Evolutionary conservation across 2,329 filamentous ascomycete genomes (phyloP).

Genomic region (Fusarium graminum): DNA sequence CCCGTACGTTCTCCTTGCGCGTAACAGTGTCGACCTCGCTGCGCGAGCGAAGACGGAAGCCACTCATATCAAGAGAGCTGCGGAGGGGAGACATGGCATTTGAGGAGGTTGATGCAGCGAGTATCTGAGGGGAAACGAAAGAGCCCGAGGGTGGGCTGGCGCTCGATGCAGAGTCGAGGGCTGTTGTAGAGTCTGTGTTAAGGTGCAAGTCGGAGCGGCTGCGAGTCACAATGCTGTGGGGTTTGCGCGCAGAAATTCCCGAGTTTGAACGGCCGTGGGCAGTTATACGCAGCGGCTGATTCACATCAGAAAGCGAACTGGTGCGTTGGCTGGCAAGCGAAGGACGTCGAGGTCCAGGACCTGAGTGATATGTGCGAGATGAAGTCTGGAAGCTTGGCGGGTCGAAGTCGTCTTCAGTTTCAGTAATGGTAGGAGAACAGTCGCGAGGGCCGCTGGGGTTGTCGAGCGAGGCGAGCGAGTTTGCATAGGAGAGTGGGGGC

Average conservation of each 20-base stretch:
- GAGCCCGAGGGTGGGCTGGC: conserved; percentile 49
- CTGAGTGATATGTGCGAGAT: conserved; percentile 40
- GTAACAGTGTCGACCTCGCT: conserved; percentile 69
- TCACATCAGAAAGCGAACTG: conserved; percentile 53
- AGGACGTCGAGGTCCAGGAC: conserved; percentile 48
- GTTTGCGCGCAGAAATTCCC: conserved; percentile 56
- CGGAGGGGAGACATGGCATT: conserved; percentile 66
- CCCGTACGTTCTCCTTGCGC: conserved; percentile 69
- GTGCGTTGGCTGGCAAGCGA: conserved; percentile 53
- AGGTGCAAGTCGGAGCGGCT: conserved; percentile 65
- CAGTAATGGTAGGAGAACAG: conserved; percentile 68
- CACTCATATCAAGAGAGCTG: conserved; percentile 68
- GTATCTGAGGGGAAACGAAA: conserved; percentile 46
- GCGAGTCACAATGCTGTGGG: conserved; percentile 51
- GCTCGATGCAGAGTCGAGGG: conserved; percentile 45
- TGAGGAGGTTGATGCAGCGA: conserved; percentile 49
- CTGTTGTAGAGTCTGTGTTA: conserved; percentile 49
- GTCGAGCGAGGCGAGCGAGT: conserved; percentile 67
- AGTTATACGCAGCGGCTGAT: conserved; percentile 47
- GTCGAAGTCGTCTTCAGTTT: conserved; percentile 62
- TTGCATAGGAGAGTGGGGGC: conserved; percentile 70
- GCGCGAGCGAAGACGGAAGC: conserved; percentile 71
- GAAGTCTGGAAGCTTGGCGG: conserved; percentile 35
- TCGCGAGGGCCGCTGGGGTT: conserved; percentile 59
- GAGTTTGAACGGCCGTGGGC: conserved; percentile 49